Base-by-base conservation (phyloP, 2,329 filamentous ascomycete genomes). In the Endothia cerciana region DNA sequence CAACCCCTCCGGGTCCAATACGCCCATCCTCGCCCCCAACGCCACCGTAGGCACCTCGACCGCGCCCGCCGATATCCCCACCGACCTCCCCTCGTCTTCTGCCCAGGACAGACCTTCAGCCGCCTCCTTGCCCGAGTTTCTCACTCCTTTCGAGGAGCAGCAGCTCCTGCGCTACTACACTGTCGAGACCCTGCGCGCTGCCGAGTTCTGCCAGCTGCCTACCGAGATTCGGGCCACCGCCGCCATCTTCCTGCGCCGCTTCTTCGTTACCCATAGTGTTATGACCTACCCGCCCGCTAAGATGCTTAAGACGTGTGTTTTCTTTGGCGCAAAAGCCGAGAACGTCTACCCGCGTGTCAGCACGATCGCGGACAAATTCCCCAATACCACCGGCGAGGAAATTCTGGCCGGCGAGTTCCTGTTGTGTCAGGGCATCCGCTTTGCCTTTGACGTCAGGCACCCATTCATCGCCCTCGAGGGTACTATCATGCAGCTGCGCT, bases 261-360 rank as follows among this genome's bases (percentile, higher is more conserved):
- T 99, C 84, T 99, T 98, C 81, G 86, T 97, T 45, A 94, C 91
- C 74, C 97, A 98, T 79, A 96, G 92, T 49, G 88, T 94, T 73
- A 97, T 98, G 92, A 97, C 94, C 38, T 98, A 99, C 76, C 92
- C 94, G 69, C 94, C 94, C 0, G 91, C 92, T 69, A 89, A 93
- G 69, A 91, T 98, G 71, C 89, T 97, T 75, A 92, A 94, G 74
- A 95, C 93, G 38, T 92, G 91, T 43, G 85, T 99, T 63, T 98
- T 96, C 82, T 91, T 99, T 70, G 93, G 93, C 11, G 93, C 90
- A 73, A 99, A 99, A 80, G 92, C 93, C 4, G 94, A 99, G 74
- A 92, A 92, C 67, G 87, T 89, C 75, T 94, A 94, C 76, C 87
- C 89, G 67, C 86, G 88, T 22, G 77, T 85, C 5, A 75, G 77